phyloP scores from a whole-genome alignment of 1,284 basidiomycete genomes.

The Trametes polyzona region DNA sequence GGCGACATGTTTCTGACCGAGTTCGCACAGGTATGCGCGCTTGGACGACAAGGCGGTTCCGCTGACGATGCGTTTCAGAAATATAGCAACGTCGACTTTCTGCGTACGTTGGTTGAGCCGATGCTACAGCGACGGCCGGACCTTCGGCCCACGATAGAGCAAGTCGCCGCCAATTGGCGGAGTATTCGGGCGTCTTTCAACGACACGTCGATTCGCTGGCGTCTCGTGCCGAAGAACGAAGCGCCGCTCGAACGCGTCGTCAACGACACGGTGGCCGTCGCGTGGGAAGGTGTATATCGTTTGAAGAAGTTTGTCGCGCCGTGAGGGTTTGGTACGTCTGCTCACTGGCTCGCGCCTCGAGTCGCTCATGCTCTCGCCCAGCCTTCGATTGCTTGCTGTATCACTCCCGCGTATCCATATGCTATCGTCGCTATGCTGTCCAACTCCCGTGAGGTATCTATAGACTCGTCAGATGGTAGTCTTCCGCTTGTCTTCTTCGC shows the following conservation, averaged over 20 bases:
- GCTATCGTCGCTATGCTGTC: too few relatives aligned
- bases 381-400: too few relatives aligned
- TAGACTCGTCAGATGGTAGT: too few relatives aligned
- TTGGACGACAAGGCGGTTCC: not conserved
- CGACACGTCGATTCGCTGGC: constrained; percentile 6
- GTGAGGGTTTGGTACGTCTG: too few relatives aligned
- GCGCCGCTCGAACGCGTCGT: constrained; percentile 11
- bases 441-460: too few relatives aligned
- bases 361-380: too few relatives aligned
- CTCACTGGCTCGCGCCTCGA: too few relatives aligned
- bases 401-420: too few relatives aligned
- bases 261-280: constrained; percentile 14
- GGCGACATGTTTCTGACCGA: constrained; percentile 30
- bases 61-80: constrained; percentile 19
- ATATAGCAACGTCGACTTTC: constrained; percentile 27
- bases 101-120: constrained; percentile 22
- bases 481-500: too few relatives aligned
- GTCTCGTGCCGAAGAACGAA: constrained; percentile 14
- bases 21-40: constrained; percentile 25
- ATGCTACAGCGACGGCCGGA: constrained; percentile 26
- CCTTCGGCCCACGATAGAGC: constrained; percentile 21
- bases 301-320: constrained; percentile 4
- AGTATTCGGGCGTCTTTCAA: not conserved
- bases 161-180: not conserved
- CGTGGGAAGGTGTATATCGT: constrained; percentile 10